Base-by-base conservation (phyloP, 2,329 filamentous ascomycete species). In the Apiospora pterosperma region DNA sequence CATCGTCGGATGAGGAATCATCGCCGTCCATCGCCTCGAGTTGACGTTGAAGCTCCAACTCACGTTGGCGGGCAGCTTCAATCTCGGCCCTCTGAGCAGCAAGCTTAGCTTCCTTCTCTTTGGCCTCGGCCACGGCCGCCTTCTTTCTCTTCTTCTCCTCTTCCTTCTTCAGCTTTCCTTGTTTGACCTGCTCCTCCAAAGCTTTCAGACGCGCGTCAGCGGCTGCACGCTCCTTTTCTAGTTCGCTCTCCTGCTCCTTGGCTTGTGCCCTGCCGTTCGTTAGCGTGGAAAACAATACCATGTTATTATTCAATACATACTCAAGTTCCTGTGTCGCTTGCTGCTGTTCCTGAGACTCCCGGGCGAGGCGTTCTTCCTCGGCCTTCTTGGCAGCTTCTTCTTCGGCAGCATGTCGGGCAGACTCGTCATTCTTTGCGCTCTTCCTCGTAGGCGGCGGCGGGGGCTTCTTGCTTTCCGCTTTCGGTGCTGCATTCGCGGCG, bases 131-230 rank as follows among this genome's bases (percentile, higher is more conserved):
- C 73, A 92, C 84, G 11, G 93, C 93, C 25, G 93, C 95, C 80
- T 97, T 94, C 82, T 93, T 96, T 71, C 87, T 90, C 68, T 90
- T 92, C 83, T 97, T 97, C 80, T 97, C 96, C 77, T 99, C 96
- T 70, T 96, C 92, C 79, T 97, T 98, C 83, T 93, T 95, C 62
- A 98, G 81, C 81, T 98, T 99, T 72, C 94, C 93, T 75, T 94
- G 92, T 68, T 90, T 90, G 62, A 98, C 93, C 77, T 97, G 93
- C 76, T 98, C 93, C 78, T 99, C 94, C 10, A 99, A 86, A 19
- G 93, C 93, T 75, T 89, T 92, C 28, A 98, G 85, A 61, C 94
- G 92, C 67, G 92, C 91, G 71, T 91, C 88, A 44, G 94, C 89
- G 62, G 91, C 93, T 72, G 93, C 88, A 63, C 90, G 90, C 78